Evolutionary conservation across 495 filamentous ascomycete genomes (phyloP).

Genomic region (Tuber calosporum): DNA sequence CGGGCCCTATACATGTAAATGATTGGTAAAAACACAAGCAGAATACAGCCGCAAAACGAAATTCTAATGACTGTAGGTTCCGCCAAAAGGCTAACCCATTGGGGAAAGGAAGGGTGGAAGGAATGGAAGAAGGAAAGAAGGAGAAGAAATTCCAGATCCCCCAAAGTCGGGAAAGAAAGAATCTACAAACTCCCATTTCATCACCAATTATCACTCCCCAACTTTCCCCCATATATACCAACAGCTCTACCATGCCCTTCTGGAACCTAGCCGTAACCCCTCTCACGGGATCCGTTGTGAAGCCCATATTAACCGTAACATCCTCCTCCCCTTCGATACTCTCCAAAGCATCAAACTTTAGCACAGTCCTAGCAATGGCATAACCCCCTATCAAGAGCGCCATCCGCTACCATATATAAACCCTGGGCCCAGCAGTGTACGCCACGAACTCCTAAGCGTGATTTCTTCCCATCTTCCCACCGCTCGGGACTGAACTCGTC

Average conservation of each 20-base stretch:
- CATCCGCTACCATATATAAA: conserved; percentile 58
- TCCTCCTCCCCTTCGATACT: conserved; percentile 27
- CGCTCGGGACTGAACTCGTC: conserved; percentile 43
- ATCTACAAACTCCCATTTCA: neutral
- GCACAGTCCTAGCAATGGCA: conserved; percentile 61
- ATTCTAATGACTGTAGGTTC: too few species aligned
- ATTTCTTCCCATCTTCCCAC: conserved; percentile 35
- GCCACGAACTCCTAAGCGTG: conserved; percentile 46
- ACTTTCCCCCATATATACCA: neutral
- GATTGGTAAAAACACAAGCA: neutral
- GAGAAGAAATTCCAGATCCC: neutral
- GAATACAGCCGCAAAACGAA: too few species aligned
- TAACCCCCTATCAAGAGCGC: conserved; percentile 72
- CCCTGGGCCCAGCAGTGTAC: conserved; percentile 54
- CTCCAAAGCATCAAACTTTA: conserved; percentile 55
- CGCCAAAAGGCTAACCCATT: neutral
- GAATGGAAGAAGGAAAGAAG: neutral
- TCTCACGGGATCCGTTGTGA: conserved; percentile 34
- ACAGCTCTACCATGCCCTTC: conserved; percentile 5
- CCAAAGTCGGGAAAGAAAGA: neutral
- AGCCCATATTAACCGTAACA: conserved; percentile 35
- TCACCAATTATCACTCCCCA: neutral
- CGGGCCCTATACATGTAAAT: neutral
- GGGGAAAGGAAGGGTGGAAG: neutral
- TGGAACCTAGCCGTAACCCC: conserved; percentile 18